These are phyloP conservation scores for Sarcodon aspratus DNA, from an alignment of 768 basidiomycete genomes.

Conservation along the genomic window DNA sequence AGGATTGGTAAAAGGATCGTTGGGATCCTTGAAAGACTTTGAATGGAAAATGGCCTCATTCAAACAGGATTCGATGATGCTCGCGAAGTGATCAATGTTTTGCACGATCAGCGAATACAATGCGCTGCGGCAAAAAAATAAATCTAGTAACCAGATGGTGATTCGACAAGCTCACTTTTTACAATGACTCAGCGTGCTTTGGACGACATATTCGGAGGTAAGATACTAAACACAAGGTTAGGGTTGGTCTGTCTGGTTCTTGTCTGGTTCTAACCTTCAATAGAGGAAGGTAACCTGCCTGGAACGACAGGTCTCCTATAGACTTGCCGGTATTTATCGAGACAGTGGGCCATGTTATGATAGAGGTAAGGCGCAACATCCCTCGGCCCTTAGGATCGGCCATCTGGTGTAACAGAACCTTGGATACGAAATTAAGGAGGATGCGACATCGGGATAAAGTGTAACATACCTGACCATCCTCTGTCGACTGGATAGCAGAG, in stretches of 20 bases:
- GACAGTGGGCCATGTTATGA: constrained; percentile 35
- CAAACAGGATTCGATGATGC: constrained; percentile 30
- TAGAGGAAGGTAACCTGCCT: constrained; percentile 41
- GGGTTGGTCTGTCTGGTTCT: neutral
- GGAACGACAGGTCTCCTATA: constrained; percentile 37
- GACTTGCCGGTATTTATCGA: constrained; percentile 24
- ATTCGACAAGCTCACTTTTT: constrained; percentile 31
- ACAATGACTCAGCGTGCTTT: constrained; percentile 37
- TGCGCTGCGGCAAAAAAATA: constrained; percentile 1
- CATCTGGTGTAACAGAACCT: constrained; percentile 9
- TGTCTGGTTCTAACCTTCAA: constrained; percentile 27
- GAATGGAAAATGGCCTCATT: constrained; percentile 12
- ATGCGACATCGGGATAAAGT: constrained; percentile 1
- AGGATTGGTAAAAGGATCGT: constrained; percentile 1
- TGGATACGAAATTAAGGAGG: constrained; percentile 4
- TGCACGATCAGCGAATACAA: constrained; percentile 7
- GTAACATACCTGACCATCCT: constrained; percentile 36
- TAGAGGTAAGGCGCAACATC: constrained; percentile 35
- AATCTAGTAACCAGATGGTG: neutral
- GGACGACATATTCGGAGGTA: constrained; percentile 46
- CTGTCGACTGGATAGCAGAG: constrained; percentile 20
- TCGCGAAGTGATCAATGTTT: constrained; percentile 26
- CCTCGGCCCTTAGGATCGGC: constrained; percentile 41
- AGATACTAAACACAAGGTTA: constrained; percentile 30
- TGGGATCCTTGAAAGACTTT: constrained; percentile 23